Percentiles rank a stretch among this genome's conserved stretches.
phyloP scores from a whole-genome alignment of 2,329 filamentous ascomycete genomes.

The Xylariaceae sp. region DNA sequence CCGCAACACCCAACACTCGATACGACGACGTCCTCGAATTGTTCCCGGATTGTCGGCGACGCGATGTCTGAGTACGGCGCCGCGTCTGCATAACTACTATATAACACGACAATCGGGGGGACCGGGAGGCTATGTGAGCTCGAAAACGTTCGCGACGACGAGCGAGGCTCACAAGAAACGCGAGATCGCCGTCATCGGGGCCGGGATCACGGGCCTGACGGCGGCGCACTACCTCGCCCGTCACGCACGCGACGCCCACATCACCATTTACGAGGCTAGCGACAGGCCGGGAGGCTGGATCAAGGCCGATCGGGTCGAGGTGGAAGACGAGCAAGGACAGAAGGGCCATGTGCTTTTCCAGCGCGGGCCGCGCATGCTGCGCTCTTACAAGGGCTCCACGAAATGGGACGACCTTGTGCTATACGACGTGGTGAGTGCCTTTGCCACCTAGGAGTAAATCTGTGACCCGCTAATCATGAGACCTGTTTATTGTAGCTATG shows the following conservation, averaged over 20 bases:
- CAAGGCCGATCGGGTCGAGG: slow-evolving; percentile 56
- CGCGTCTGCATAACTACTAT: slow-evolving; percentile 4
- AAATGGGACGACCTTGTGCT: slow-evolving; percentile 60
- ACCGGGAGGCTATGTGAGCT: no score
- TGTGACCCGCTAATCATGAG: not conserved
- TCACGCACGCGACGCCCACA: slow-evolving; percentile 57
- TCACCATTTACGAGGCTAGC: slow-evolving; percentile 76
- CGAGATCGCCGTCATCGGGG: slow-evolving; percentile 65
- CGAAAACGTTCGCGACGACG: slow-evolving; percentile 17
- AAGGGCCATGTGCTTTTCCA: slow-evolving; percentile 65
- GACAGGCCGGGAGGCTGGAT: slow-evolving; percentile 79
- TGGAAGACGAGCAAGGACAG: slow-evolving; percentile 54
- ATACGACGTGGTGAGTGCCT: slow-evolving; percentile 58
- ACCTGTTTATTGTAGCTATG: slow-evolving; percentile 29
- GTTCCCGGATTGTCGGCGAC: slow-evolving; percentile 12
- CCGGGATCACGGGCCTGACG: slow-evolving; percentile 76
- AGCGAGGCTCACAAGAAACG: slow-evolving; percentile 14
- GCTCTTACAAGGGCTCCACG: slow-evolving; percentile 38
- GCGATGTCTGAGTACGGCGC: slow-evolving; percentile 19
- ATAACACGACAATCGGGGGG: slow-evolving; percentile 1
- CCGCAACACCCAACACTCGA: slow-evolving; percentile 15
- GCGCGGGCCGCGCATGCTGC: slow-evolving; percentile 72
- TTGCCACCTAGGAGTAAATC: not conserved
- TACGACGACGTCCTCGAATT: slow-evolving; percentile 10
- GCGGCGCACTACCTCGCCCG: slow-evolving; percentile 71